Evolutionary conservation across 148 eudicot species (phyloP).

Genomic region (Camellia japonica): DNA sequence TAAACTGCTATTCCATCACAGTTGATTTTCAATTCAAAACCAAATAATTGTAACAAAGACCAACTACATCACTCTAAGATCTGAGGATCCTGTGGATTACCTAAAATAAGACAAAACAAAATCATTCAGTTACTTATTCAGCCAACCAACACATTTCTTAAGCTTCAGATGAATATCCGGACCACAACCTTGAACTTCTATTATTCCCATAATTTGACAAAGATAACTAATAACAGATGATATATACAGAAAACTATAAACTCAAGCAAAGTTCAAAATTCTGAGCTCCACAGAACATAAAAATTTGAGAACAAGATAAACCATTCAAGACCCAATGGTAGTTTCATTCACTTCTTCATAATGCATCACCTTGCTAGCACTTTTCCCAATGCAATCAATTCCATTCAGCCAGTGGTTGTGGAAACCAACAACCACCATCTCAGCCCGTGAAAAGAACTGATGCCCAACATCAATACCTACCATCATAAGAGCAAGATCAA

Average conservation of each 20-base stretch:
- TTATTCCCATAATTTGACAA: not conserved
- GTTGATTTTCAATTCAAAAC: not conserved
- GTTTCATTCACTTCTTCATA: not conserved
- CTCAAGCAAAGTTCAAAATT: not conserved
- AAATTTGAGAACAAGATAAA: not conserved
- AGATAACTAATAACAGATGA: not conserved
- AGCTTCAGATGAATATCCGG: not conserved
- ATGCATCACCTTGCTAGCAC: constrained; percentile 29
- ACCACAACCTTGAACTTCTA: not conserved
- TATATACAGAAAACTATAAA: not conserved
- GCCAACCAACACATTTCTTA: not conserved
- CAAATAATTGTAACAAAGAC: no score
- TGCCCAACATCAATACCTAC: constrained; percentile 94
- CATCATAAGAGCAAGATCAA: constrained; percentile 16
- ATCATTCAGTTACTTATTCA: not conserved
- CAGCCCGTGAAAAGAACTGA: constrained; percentile 83
- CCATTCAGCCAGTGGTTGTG: constrained; percentile 93
- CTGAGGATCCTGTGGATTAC: no score
- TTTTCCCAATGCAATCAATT: constrained; percentile 67
- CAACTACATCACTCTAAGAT: no score
- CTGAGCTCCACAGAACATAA: not conserved
- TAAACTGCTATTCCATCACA: no score
- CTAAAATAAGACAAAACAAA: not conserved
- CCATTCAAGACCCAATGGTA: not conserved
- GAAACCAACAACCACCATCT: constrained; percentile 87